These are phyloP conservation scores for Fragaria vesca DNA, from an alignment of 306 rosid genomes.

Conservation along the genomic window DNA sequence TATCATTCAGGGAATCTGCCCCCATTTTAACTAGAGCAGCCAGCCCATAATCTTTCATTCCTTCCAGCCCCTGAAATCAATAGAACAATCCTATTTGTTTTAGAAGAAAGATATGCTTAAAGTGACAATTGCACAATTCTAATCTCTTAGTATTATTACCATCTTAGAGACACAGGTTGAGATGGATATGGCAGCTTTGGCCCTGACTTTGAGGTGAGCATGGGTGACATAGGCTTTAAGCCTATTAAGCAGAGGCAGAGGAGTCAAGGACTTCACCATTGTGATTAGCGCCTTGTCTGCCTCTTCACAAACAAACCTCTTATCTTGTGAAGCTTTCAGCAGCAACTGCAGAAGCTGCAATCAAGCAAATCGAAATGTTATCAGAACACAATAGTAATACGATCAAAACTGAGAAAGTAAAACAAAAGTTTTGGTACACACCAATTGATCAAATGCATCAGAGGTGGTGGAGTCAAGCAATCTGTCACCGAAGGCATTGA, in stretches of 20 bases:
- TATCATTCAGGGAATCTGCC: slow-evolving; percentile 72
- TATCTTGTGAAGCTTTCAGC: slow-evolving; percentile 87
- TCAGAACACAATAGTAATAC: neutral
- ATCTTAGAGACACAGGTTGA: slow-evolving; percentile 76
- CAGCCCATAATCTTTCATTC: slow-evolving; percentile 70
- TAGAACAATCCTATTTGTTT: neutral
- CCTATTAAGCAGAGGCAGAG: slow-evolving; percentile 69
- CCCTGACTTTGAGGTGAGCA: slow-evolving; percentile 70
- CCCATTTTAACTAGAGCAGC: slow-evolving; percentile 61
- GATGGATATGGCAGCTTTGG: slow-evolving; percentile 71
- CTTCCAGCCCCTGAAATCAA: slow-evolving; percentile 57
- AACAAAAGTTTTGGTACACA: slow-evolving; percentile 18
- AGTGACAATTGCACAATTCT: neutral
- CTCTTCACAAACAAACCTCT: slow-evolving; percentile 90
- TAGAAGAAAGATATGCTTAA: neutral
- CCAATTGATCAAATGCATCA: slow-evolving; percentile 74
- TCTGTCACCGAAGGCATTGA: slow-evolving; percentile 68
- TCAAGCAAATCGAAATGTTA: slow-evolving; percentile 11
- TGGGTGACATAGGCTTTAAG: slow-evolving; percentile 59
- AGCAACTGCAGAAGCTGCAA: slow-evolving; percentile 73
- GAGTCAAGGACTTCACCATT: slow-evolving; percentile 64
- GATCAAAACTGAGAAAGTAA: neutral
- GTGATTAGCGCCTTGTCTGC: slow-evolving; percentile 66
- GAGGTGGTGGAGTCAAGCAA: slow-evolving; percentile 56
- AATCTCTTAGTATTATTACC: slow-evolving; percentile 36